A percentile compares a stretch with the other conserved stretches of the same genome.
Evolutionary conservation across 2,329 filamentous ascomycete genomes (phyloP).

Genomic region (Claviceps purpurea): DNA sequence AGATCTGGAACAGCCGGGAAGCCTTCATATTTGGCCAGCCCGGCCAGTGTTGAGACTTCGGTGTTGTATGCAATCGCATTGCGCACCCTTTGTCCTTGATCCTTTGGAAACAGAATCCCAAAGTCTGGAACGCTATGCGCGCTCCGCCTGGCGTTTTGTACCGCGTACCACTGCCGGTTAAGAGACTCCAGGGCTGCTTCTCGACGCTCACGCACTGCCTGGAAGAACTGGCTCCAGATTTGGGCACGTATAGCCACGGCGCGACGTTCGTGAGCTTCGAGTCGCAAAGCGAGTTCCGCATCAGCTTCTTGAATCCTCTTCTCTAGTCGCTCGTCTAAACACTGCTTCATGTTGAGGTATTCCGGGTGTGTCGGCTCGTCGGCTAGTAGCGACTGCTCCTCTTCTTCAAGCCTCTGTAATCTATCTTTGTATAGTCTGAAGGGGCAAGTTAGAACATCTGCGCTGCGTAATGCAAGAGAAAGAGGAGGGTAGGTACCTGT

Average conservation of each 20-base stretch:
- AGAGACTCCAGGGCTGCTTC: conserved; percentile 69
- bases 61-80: conserved; percentile 89
- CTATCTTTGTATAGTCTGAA: conserved; percentile 75
- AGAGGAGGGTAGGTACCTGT: conserved; percentile 40
- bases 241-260: conserved; percentile 74
- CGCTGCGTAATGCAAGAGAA: not conserved
- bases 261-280: conserved; percentile 58
- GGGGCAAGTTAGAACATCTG: not conserved
- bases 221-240: conserved; percentile 81
- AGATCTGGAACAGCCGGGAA: conserved; percentile 92
- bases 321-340: conserved; percentile 68
- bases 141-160: conserved; percentile 76
- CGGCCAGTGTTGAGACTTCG: conserved; percentile 82
- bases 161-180: conserved; percentile 82
- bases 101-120: conserved; percentile 65
- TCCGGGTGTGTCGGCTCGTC: conserved; percentile 71
- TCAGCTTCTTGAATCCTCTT: conserved; percentile 68
- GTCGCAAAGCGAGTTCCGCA: conserved; percentile 58
- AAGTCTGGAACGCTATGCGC: conserved; percentile 73
- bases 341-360: conserved; percentile 79
- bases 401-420: conserved; percentile 63
- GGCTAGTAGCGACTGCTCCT: conserved; percentile 47
- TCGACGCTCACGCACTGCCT: conserved; percentile 69
- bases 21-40: conserved; percentile 86
- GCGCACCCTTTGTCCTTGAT: conserved; percentile 61